These are phyloP conservation scores for Lactarius pseudohatsudake DNA, from an alignment of 768 basidiomycete species.

Conservation along the genomic window DNA sequence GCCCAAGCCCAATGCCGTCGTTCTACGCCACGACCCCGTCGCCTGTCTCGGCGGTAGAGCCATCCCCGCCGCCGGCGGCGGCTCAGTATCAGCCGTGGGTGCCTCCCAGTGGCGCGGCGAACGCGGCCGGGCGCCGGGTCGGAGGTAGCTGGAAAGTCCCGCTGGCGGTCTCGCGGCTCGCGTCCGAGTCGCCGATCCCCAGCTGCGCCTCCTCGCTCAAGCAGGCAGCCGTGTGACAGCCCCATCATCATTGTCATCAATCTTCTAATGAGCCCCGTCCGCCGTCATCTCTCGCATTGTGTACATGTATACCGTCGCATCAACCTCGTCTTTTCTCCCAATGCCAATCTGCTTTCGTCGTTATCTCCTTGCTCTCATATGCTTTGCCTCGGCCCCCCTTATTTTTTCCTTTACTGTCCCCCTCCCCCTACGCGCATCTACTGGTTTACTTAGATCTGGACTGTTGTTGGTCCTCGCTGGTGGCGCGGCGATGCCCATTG, in stretches of 20 bases:
- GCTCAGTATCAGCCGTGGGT: not conserved
- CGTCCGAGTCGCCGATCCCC: conserved; percentile 4
- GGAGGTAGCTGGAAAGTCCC: conserved; percentile 26
- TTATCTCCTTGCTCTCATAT: conserved; percentile 23
- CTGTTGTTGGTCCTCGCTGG: not conserved
- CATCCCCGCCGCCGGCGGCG: not conserved
- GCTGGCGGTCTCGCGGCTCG: conserved; percentile 3
- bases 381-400: not conserved
- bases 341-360: conserved; percentile 22
- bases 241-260: not conserved
- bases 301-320: conserved; percentile 18
- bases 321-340: not conserved
- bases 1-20: conserved; percentile 1
- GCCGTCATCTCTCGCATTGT: conserved; percentile 1
- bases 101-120: conserved; percentile 21
- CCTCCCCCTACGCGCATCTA: not conserved
- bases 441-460: conserved; percentile 6
- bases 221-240: conserved; percentile 8
- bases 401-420: not conserved
- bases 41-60: not conserved
- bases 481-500: not conserved
- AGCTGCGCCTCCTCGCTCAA: conserved; percentile 16
- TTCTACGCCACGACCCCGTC: conserved; percentile 16
- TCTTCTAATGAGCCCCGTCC: no score
- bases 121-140: conserved; percentile 16